Evolutionary conservation across 2,329 filamentous ascomycete genomes (phyloP).

Genomic region (Lachnellula willkommii): DNA sequence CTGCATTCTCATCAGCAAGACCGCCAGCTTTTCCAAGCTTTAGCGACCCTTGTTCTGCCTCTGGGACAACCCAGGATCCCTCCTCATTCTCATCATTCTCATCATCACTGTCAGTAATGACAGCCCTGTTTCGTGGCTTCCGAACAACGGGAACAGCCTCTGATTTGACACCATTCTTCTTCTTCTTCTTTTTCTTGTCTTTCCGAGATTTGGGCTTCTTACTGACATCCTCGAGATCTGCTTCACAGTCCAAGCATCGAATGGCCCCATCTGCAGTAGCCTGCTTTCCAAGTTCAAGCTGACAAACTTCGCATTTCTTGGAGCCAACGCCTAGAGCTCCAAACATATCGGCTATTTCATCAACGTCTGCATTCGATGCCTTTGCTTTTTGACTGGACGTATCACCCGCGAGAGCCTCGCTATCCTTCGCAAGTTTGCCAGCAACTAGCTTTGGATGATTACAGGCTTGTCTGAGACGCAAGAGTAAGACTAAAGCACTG

Average conservation of each 20-base stretch:
- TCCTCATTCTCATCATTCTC: slow-evolving; percentile 56
- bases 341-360: slow-evolving; percentile 80
- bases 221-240: slow-evolving; percentile 62
- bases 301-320: slow-evolving; percentile 33
- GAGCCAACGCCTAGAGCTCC: slow-evolving; percentile 61
- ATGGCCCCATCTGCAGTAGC: slow-evolving; percentile 40
- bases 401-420: slow-evolving; percentile 71
- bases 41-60: slow-evolving; percentile 55
- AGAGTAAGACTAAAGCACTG: slow-evolving; percentile 84
- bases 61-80: slow-evolving; percentile 74
- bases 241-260: slow-evolving; percentile 68
- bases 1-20: slow-evolving; percentile 79
- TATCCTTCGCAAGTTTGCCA: slow-evolving; percentile 79
- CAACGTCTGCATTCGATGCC: slow-evolving; percentile 53
- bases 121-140: slow-evolving; percentile 47
- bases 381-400: slow-evolving; percentile 41
- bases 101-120: slow-evolving; percentile 62
- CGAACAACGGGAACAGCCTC: slow-evolving; percentile 38
- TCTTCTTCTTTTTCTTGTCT: slow-evolving; percentile 35
- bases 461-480: slow-evolving; percentile 86
- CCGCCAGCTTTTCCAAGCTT: slow-evolving; percentile 75
- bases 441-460: slow-evolving; percentile 89
- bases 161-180: slow-evolving; percentile 27
- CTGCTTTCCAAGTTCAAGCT: slow-evolving; percentile 28
- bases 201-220: slow-evolving; percentile 39